phyloP scores from a whole-genome alignment of 1,139 yeast genomes.

The Lizanozyma gosingica region DNA sequence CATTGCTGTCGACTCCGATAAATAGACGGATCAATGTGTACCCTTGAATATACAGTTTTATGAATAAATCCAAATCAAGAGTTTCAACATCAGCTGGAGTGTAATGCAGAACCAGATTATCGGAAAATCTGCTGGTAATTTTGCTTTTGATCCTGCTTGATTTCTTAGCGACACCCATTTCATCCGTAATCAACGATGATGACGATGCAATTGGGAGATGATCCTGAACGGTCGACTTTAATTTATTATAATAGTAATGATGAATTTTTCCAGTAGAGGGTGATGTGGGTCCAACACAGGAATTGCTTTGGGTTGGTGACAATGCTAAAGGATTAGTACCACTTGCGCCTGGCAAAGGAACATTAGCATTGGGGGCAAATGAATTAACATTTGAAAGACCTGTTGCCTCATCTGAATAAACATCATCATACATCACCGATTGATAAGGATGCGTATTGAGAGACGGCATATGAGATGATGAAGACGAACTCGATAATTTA shows the following conservation, averaged over 20 bases:
- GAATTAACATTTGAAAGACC: constrained; percentile 1
- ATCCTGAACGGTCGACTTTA: constrained; percentile 66
- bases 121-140: constrained; percentile 10
- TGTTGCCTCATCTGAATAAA: neutral
- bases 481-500: constrained; percentile 23
- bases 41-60: constrained; percentile 25
- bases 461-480: constrained; percentile 9
- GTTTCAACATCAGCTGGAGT: constrained; percentile 38
- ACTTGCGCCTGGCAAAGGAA: neutral
- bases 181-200: constrained; percentile 6
- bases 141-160: constrained; percentile 24
- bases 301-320: neutral
- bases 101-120: constrained; percentile 27
- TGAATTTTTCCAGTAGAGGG: constrained; percentile 51
- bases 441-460: constrained; percentile 1
- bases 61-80: constrained; percentile 28
- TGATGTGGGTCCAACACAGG: constrained; percentile 11
- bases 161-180: constrained; percentile 6
- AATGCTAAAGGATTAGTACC: neutral
- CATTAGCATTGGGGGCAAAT: constrained; percentile 1
- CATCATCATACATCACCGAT: neutral
- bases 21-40: constrained; percentile 28
- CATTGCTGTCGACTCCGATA: constrained; percentile 15
- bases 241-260: constrained; percentile 39
- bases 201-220: constrained; percentile 16